phyloP scores from a whole-genome alignment of 2,329 filamentous ascomycete genomes.

The Penicillium corylophilum region DNA sequence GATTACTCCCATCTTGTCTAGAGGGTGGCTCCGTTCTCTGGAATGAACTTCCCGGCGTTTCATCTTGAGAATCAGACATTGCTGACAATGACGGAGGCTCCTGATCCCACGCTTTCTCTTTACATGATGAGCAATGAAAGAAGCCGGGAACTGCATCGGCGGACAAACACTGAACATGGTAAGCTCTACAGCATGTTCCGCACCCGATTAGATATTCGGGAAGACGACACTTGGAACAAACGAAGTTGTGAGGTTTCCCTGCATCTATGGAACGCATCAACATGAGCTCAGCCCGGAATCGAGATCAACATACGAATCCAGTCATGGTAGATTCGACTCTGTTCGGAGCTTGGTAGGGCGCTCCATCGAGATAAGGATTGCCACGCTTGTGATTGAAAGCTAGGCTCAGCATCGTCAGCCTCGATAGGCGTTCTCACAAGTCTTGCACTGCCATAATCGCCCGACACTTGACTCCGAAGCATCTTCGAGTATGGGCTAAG shows the following conservation, averaged over 20 bases:
- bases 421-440: conserved; percentile 9
- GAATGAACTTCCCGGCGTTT: background rate
- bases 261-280: conserved; percentile 20
- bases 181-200: conserved; percentile 33
- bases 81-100: conserved; percentile 4
- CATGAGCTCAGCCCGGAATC: background rate
- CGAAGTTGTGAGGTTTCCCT: conserved; percentile 31
- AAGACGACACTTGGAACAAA: conserved; percentile 29
- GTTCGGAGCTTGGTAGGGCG: conserved; percentile 10
- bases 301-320: conserved; percentile 29
- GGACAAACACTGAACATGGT: conserved; percentile 27
- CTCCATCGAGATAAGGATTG: background rate
- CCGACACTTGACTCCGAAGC: background rate
- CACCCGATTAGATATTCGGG: conserved; percentile 29
- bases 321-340: conserved; percentile 28
- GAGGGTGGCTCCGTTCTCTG: background rate
- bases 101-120: conserved; percentile 22
- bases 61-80: background rate
- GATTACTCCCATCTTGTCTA: background rate
- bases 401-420: background rate
- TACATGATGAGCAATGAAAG: conserved; percentile 32
- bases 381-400: background rate
- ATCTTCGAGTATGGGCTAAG: background rate
- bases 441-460: background rate
- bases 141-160: background rate